phyloP scores from a whole-genome alignment of 106 monocot species.

The Hemerocallis citrina region DNA sequence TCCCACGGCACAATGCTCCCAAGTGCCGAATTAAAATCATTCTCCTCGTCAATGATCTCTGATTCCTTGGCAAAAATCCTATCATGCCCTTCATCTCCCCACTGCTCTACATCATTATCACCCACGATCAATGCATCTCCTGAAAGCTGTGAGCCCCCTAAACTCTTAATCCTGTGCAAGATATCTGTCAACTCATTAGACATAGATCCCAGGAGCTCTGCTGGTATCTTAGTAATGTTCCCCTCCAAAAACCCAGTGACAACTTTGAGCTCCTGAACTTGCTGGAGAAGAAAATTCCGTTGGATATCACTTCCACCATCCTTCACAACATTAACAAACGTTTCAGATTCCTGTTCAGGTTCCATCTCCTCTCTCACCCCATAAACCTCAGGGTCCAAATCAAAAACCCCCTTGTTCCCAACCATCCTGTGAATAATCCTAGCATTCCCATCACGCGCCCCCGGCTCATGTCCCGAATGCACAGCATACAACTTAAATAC shows the following conservation, averaged over 20 bases:
- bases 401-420: constrained; percentile 70
- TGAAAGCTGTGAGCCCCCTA: constrained; percentile 21
- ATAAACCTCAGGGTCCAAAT: constrained; percentile 54
- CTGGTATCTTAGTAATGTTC: constrained; percentile 57
- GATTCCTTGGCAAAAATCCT: constrained; percentile 42
- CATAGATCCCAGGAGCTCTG: constrained; percentile 28
- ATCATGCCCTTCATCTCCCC: constrained; percentile 53
- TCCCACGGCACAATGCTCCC: constrained; percentile 62
- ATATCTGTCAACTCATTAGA: constrained; percentile 46
- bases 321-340: constrained; percentile 36
- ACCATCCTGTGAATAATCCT: constrained; percentile 87
- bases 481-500: constrained; percentile 96
- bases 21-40: constrained; percentile 61
- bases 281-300: constrained; percentile 41
- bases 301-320: constrained; percentile 35
- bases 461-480: constrained; percentile 95
- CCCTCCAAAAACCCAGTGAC: constrained; percentile 52
- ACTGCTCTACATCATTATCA: constrained; percentile 44
- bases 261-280: constrained; percentile 52
- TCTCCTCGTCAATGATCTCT: constrained; percentile 70
- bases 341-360: constrained; percentile 48
- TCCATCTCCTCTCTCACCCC: constrained; percentile 74
- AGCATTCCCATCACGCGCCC: constrained; percentile 87
- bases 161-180: constrained; percentile 52
- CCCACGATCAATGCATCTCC: constrained; percentile 53